Percentiles rank a stretch among this genome's conserved stretches.
phyloP scores from a whole-genome alignment of 2,329 filamentous ascomycete genomes.

The Colletotrichum sojae region DNA sequence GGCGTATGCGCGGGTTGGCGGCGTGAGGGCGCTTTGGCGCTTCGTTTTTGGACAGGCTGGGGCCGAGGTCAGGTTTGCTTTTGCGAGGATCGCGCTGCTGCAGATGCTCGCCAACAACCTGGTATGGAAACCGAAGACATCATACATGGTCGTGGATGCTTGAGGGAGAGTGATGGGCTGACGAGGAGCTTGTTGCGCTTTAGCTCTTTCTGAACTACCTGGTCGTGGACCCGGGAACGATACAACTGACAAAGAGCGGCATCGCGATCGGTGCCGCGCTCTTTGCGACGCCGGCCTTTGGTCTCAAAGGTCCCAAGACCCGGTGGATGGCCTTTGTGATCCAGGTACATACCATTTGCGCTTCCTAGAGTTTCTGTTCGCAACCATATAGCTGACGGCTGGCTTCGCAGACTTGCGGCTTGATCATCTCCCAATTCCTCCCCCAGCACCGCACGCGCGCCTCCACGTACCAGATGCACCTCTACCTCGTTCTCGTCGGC shows the following conservation, averaged over 20 bases:
- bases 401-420: constrained; percentile 44
- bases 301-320: constrained; percentile 44
- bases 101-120: constrained; percentile 52
- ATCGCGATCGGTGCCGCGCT: constrained; percentile 48
- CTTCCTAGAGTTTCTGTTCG: too few relatives aligned
- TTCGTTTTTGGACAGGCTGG: constrained; percentile 43
- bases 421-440: constrained; percentile 48
- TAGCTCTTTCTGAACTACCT: constrained; percentile 50
- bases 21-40: constrained; percentile 32
- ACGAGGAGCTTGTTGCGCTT: background rate
- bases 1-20: background rate
- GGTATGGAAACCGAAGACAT: constrained; percentile 27
- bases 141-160: background rate
- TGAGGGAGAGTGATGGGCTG: background rate
- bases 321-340: constrained; percentile 51
- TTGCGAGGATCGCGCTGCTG: constrained; percentile 48
- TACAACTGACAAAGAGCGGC: constrained; percentile 48
- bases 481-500: constrained; percentile 48
- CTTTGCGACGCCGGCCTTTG: constrained; percentile 44
- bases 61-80: constrained; percentile 46
- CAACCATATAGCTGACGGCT: background rate
- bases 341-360: constrained; percentile 41
- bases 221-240: constrained; percentile 49
- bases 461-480: constrained; percentile 45
- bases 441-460: constrained; percentile 44